These are phyloP conservation scores for Penicillium chermesinum DNA, from an alignment of 495 filamentous ascomycete genomes.

Conservation along the genomic window DNA sequence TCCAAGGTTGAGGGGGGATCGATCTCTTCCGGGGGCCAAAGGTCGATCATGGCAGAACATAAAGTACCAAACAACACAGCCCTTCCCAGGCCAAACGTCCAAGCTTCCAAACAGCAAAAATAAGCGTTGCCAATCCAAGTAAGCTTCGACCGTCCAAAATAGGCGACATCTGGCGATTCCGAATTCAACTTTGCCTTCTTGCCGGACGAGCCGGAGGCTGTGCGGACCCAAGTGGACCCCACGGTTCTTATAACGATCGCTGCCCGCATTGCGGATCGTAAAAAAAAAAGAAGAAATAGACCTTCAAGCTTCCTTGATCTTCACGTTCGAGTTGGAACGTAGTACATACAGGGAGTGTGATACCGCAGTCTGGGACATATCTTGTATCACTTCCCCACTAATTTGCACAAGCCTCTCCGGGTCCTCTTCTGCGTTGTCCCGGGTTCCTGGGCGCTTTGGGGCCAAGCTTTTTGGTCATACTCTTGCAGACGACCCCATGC, in stretches of 20 bases:
- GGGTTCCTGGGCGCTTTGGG: neutral
- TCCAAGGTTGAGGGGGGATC: neutral
- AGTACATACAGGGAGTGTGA: no score
- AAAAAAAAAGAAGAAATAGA: neutral
- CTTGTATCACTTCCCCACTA: neutral
- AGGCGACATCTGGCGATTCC: neutral
- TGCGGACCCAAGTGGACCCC: slow-evolving; percentile 33
- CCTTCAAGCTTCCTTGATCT: neutral
- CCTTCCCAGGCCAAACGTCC: no score
- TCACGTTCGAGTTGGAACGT: no score
- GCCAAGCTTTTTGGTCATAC: neutral
- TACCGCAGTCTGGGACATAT: no score
- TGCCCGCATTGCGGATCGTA: neutral
- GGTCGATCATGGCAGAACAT: neutral
- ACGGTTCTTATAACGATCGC: neutral
- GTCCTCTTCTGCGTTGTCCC: neutral
- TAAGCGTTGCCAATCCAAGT: no score
- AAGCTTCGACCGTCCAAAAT: neutral
- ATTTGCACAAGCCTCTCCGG: neutral
- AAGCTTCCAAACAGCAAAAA: no score
- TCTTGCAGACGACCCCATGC: neutral
- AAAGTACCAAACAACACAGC: no score
- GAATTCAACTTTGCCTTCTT: slow-evolving; percentile 6
- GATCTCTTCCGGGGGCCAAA: neutral
- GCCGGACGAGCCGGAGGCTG: slow-evolving; percentile 34